Evolutionary conservation across 163 green algal genomes (phyloP), one percentile per base, ranked within the genome.

Genomic region (Prototheca wickerhamii): DNA sequence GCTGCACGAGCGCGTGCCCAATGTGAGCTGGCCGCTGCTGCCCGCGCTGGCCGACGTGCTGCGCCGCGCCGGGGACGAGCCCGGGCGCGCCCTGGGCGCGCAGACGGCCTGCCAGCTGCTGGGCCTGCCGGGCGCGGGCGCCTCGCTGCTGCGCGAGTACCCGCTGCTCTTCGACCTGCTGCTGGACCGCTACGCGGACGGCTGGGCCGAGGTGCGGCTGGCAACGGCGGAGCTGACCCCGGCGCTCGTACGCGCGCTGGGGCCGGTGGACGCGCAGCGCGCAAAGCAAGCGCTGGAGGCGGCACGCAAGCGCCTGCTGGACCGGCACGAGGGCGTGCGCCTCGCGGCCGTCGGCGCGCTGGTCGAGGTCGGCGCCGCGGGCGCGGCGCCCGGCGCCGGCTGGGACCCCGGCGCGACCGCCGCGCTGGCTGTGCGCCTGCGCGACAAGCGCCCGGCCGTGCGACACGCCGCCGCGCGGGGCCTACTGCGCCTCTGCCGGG

Each of bases 401-500:
- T 61, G 72, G 37, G n/a, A 52, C 30, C 60, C 60, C 2, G 46
- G 35, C 10, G 61, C 70, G 28, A 35, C 63, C 17, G 54, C 57
- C 15, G 59, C 65, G 18, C 67, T 85, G 29, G 54, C 53, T 8
- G 46, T 26, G 23, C 68, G 87, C n/a, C 51, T 94, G 64, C 64
- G 82, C 0, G 87, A 94, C 73, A 83, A 74, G 40, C 85, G 84
- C 74, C 32, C 76, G 12, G 17, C 29, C 8, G 83, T 88, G 55
- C 71, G 84, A 4, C 79, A 70, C 37, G 74, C 83, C 31, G 78
- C 77, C 7, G 76, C 73, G 20, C 42, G 26, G 3, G 61, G 65
- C 25, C 25, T 87, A 40, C 54, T 70, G 31, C 57, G 58, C 0
- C 65, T 88, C 5, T 78, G 83, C 64, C 66, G 28, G 29, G 46